Conservation (phyloP, 306 rosid species). For the Purshia tridentata region DNA sequence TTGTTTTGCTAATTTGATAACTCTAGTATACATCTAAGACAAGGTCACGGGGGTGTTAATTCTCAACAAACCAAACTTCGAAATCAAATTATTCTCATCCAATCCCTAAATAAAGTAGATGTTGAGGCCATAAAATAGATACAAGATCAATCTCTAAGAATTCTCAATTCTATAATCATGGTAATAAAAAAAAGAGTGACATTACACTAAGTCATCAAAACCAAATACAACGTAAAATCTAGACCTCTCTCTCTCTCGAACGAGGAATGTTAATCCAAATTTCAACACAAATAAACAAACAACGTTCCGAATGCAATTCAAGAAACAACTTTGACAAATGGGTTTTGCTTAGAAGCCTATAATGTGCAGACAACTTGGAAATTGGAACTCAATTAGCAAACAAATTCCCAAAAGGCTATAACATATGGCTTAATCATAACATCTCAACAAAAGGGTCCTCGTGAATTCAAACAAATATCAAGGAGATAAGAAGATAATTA, state of each 20-base stretch:
- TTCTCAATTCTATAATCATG: not conserved
- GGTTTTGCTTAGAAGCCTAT: not conserved
- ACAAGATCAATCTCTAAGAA: not conserved
- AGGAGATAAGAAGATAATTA: not conserved
- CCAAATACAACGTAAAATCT: not conserved
- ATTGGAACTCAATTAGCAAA: constrained; percentile 1
- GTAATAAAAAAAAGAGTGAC: not conserved
- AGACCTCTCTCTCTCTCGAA: not conserved
- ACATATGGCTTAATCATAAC: constrained; percentile 5
- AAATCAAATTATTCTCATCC: not conserved
- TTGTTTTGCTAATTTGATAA: too few species aligned
- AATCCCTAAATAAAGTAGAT: not conserved
- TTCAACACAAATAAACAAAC: not conserved
- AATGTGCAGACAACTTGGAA: constrained; percentile 4
- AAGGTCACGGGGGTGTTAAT: too few species aligned
- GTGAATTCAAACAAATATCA: constrained; percentile 25
- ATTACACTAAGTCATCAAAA: not conserved
- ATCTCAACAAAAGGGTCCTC: constrained; percentile 21
- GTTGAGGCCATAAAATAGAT: not conserved
- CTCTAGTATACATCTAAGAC: too few species aligned
- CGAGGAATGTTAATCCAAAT: not conserved
- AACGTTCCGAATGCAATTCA: not conserved
- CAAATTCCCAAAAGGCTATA: not conserved
- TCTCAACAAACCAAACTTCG: not conserved
- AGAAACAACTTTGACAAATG: not conserved